Evolutionary conservation across 83 land plant genomes (phyloP), one percentile per base, ranked within the genome.

Genomic region (Diphasiastrum complanatum): DNA sequence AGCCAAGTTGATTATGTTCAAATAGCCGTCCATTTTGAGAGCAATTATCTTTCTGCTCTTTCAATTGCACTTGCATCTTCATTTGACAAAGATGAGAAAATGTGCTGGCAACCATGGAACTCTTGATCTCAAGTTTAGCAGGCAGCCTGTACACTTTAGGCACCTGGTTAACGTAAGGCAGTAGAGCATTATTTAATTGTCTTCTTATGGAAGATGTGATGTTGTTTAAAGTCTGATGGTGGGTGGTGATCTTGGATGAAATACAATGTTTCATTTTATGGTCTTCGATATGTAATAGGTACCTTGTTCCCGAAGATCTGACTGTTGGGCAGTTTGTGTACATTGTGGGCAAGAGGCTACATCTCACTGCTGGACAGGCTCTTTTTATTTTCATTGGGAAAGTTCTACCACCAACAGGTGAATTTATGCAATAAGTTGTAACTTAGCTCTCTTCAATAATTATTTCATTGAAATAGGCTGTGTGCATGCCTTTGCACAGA

Each of bases 311-410:
- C 46, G 55, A 59, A 33, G 71, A 68, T 24, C 29, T 68, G 54
- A 60, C 71, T 16, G 63, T 68, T 3, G 71, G 71, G 2, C 71
- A 68, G 35, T 58, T 68, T 34, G 71, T 68, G 2, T 59, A 59
- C 32, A 47, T 68, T 22, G 48, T 68, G 12, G 55, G 71, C 23
- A 45, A 47, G 36, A 41, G 71, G 33, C 53, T 68, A 3, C 51
- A 68, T 14, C 71, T 68, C 2, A 19, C 4, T 1, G 33, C 71
- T 31, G 71, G 64, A 24, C 51, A 68, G 53, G 71, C 71, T 11
- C 47, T 68, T 5, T 68, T 68, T 33, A 45, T 68, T 12, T 68
- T 68, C 35, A 64, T 68, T n/a, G 64, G 64, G 51, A 34, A 68
- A 34, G 54, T 59, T 11, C 54, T 68, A 2, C 71, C 71, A 26